Percentiles rank a stretch among this genome's conserved stretches.
Conservation (phyloP, 345 rosid species). For the Brassica cretica region DNA sequence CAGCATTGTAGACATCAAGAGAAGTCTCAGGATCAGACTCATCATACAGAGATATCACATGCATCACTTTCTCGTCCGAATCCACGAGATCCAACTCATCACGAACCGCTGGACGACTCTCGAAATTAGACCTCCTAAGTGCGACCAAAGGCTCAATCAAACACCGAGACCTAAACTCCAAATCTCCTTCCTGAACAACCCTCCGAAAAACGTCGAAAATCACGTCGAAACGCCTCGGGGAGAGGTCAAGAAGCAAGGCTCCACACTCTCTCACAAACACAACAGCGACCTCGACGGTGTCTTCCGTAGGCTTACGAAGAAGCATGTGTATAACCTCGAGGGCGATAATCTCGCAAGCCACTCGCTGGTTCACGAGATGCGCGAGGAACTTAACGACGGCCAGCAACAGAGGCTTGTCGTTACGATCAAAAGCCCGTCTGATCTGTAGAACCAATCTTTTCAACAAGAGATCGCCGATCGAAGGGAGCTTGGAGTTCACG, state of each 20-base stretch:
- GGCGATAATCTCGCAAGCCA: conserved; percentile 59
- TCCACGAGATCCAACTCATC: conserved; percentile 61
- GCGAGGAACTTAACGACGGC: conserved; percentile 72
- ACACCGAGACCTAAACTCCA: conserved; percentile 66
- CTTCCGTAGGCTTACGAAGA: conserved; percentile 65
- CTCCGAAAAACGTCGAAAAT: background rate
- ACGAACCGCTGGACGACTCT: conserved; percentile 63
- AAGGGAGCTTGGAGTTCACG: conserved; percentile 63
- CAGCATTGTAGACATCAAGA: conserved; percentile 57
- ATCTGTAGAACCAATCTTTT: conserved; percentile 63
- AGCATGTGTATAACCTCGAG: conserved; percentile 61
- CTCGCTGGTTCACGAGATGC: conserved; percentile 74
- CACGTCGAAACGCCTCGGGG: conserved; percentile 9
- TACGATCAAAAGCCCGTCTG: conserved; percentile 60
- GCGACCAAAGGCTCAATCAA: conserved; percentile 65
- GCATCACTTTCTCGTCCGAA: conserved; percentile 62
- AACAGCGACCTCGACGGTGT: conserved; percentile 78
- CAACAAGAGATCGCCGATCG: conserved; percentile 59
- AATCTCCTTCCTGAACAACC: conserved; percentile 70
- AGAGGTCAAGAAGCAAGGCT: background rate
- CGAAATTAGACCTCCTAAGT: conserved; percentile 49
- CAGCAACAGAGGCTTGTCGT: conserved; percentile 64
- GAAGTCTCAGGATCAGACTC: conserved; percentile 53
- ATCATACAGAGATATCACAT: conserved; percentile 62
- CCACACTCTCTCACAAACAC: conserved; percentile 64